These are phyloP conservation scores for Singerocomus inundabilis DNA, from an alignment of 1,284 basidiomycete species.

Conservation along the genomic window DNA sequence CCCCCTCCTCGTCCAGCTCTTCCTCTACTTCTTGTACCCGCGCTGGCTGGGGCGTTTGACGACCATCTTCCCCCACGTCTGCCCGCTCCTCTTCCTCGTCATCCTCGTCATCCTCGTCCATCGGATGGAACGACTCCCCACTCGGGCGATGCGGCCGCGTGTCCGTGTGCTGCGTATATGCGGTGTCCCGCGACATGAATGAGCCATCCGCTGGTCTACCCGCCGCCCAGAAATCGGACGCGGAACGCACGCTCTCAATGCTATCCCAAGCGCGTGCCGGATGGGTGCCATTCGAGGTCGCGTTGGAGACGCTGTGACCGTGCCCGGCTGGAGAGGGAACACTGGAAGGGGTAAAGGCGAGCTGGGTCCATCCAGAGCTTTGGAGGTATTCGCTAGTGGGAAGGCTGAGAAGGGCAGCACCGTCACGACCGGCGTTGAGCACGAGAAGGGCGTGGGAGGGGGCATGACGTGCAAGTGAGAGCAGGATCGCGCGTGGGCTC, in stretches of 20 bases:
- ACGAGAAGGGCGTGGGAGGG: constrained; percentile 74
- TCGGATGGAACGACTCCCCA: constrained; percentile 32
- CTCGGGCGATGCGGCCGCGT: constrained; percentile 28
- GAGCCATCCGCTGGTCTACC: constrained; percentile 31
- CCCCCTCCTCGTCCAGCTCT: constrained; percentile 65
- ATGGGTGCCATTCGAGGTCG: constrained; percentile 26
- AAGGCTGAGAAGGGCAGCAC: constrained; percentile 74
- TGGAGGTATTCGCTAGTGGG: constrained; percentile 83
- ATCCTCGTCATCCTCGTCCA: constrained; percentile 32
- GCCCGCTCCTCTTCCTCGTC: constrained; percentile 1
- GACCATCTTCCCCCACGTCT: constrained; percentile 23
- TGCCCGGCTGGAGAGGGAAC: not conserved
- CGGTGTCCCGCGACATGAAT: constrained; percentile 20
- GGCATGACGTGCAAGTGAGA: constrained; percentile 64
- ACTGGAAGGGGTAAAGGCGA: constrained; percentile 4
- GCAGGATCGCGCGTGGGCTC: constrained; percentile 69
- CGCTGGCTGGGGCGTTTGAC: constrained; percentile 24
- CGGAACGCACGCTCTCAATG: constrained; percentile 62
- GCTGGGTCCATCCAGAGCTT: constrained; percentile 66
- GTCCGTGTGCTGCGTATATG: constrained; percentile 9
- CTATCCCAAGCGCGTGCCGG: constrained; percentile 33
- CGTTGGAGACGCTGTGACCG: constrained; percentile 17
- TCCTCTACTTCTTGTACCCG: constrained; percentile 32
- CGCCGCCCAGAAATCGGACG: constrained; percentile 71
- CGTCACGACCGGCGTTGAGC: constrained; percentile 72